phyloP scores from a whole-genome alignment of 176 grass and related monocot species.

The Aegilops speltoides region DNA sequence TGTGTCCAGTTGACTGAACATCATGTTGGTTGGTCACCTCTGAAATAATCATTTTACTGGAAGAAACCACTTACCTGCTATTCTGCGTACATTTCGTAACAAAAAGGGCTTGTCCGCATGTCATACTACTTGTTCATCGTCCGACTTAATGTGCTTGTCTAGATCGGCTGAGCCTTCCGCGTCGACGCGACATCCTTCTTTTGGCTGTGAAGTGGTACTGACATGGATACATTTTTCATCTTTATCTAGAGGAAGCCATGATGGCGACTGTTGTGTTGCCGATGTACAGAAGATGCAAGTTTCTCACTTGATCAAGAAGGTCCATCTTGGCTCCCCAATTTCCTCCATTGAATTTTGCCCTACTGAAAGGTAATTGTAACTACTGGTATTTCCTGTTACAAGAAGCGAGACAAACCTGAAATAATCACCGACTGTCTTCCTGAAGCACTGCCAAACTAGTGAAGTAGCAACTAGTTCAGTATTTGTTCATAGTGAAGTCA shows the following conservation, averaged over 20 bases:
- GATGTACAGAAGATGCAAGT: slow-evolving; percentile 73
- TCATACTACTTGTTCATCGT: neutral
- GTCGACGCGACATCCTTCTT: neutral
- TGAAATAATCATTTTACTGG: neutral
- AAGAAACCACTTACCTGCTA: neutral
- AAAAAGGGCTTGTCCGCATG: neutral
- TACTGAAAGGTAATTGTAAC: slow-evolving; percentile 71
- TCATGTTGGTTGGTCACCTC: neutral
- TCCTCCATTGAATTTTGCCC: slow-evolving; percentile 76
- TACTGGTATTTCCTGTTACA: neutral
- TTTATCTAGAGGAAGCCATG: slow-evolving; percentile 62
- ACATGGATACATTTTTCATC: slow-evolving; percentile 11
- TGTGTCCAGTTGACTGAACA: neutral
- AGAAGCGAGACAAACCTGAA: neutral
- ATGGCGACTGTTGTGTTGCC: slow-evolving; percentile 70
- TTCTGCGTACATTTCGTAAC: neutral
- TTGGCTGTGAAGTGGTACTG: neutral
- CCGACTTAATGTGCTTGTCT: neutral
- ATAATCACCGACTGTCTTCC: neutral
- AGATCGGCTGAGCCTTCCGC: neutral
- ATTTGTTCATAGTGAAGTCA: neutral
- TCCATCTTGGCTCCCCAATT: slow-evolving; percentile 67
- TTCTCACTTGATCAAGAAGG: slow-evolving; percentile 70
- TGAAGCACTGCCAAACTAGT: neutral
- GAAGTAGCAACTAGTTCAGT: neutral